Evolutionary conservation across 148 eudicot species (phyloP).

Genomic region (Tetragonia tetragonoides): DNA sequence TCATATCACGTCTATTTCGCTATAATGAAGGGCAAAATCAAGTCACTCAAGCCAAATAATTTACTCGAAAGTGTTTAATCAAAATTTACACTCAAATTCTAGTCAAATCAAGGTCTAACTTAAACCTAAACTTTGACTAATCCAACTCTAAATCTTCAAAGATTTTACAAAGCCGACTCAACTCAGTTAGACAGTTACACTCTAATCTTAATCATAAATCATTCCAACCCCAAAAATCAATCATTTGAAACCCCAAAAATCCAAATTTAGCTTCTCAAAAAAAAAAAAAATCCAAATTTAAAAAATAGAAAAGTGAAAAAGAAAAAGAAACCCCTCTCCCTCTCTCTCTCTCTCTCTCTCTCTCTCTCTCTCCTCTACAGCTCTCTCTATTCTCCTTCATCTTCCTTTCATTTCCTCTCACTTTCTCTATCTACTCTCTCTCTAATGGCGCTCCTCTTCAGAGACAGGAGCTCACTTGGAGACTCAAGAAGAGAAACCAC

Average conservation of each 20-base stretch:
- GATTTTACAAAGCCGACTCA: too few species aligned
- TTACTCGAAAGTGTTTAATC: too few species aligned
- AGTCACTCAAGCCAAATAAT: too few species aligned
- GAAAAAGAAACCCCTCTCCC: background rate
- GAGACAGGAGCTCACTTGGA: conserved; percentile 51
- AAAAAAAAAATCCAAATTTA: background rate
- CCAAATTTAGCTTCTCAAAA: background rate
- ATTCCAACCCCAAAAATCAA: background rate
- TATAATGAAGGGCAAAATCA: too few species aligned
- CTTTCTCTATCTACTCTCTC: conserved; percentile 7
- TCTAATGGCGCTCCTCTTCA: conserved; percentile 78
- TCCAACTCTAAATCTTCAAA: too few species aligned
- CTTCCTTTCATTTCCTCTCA: background rate
- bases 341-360: conserved; percentile 4
- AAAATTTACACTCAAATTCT: too few species aligned
- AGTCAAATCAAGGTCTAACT: too few species aligned
- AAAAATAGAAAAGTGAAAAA: background rate
- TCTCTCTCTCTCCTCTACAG: background rate
- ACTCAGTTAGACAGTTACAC: too few species aligned
- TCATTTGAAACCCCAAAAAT: background rate
- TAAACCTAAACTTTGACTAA: too few species aligned
- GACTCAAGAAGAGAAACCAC: conserved; percentile 51
- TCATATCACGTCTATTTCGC: too few species aligned
- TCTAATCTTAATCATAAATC: too few species aligned
- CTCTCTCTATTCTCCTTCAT: background rate